Percentiles rank a stretch among this genome's conserved stretches.
These are phyloP conservation scores for Naegleria lovaniensis DNA, from an alignment of 208 protist species.

Conservation along the genomic window DNA sequence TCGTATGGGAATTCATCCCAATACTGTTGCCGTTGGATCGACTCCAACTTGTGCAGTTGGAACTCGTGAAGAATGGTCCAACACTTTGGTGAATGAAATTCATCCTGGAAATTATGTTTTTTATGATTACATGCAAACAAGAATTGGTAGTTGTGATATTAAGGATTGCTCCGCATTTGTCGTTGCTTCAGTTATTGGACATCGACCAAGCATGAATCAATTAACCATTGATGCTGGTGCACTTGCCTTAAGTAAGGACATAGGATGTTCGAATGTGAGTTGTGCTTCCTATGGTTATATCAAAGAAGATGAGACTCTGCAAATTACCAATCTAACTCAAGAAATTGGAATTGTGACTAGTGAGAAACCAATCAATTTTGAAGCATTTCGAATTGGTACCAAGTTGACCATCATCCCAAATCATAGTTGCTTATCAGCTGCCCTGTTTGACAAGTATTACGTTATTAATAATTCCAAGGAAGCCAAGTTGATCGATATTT, in stretches of 20 bases:
- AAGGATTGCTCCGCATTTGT: constrained; percentile 26
- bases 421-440: neutral
- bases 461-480: neutral
- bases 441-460: neutral
- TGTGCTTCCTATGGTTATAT: neutral
- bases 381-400: neutral
- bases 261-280: neutral
- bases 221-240: constrained; percentile 22
- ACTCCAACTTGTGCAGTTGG: constrained; percentile 18
- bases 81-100: constrained; percentile 31
- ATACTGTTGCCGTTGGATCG: neutral
- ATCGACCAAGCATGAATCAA: neutral
- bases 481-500: neutral
- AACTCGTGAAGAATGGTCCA: neutral
- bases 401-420: neutral
- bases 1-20: neutral
- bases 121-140: constrained; percentile 29
- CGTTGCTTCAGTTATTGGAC: constrained; percentile 21
- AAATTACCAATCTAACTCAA: neutral
- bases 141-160: constrained; percentile 26
- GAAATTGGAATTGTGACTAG: constrained; percentile 10
- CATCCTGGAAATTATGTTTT: constrained; percentile 41
- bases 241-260: neutral
- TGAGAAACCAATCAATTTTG: neutral
- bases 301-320: neutral